These are phyloP conservation scores for Luzula sylvatica DNA, from an alignment of 176 grass and related monocot species.

Conservation along the genomic window DNA sequence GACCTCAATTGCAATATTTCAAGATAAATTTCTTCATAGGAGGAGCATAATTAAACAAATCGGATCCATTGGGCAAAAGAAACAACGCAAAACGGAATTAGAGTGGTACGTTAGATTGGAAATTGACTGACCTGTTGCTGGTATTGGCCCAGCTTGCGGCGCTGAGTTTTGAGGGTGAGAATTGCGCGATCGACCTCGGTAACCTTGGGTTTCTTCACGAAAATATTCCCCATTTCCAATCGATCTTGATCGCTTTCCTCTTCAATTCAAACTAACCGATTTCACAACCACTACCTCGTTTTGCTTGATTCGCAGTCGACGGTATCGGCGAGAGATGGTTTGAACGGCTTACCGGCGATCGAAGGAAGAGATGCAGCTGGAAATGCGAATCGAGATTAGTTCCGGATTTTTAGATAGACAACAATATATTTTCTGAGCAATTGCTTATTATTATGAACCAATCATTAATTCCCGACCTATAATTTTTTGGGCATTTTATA, in stretches of 20 bases:
- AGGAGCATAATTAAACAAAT: constrained; percentile 5
- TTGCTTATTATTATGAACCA: too few relatives aligned
- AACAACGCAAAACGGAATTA: neutral
- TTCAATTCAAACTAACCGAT: neutral
- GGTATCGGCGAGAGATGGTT: too few relatives aligned
- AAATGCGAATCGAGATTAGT: neutral
- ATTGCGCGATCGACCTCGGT: constrained; percentile 95
- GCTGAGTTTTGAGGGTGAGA: constrained; percentile 90
- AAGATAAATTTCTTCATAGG: neutral
- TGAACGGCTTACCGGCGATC: neutral
- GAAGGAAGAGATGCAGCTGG: constrained; percentile 8
- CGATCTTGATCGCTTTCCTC: neutral
- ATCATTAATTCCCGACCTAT: too few relatives aligned
- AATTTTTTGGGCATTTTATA: too few relatives aligned
- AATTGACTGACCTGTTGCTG: constrained; percentile 61
- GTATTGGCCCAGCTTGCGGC: constrained; percentile 84
- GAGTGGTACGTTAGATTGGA: neutral
- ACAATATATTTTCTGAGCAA: too few relatives aligned
- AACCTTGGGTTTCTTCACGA: constrained; percentile 98
- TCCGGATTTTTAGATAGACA: too few relatives aligned
- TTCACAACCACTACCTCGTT: neutral
- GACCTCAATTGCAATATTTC: constrained; percentile 10
- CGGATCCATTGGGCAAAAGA: neutral
- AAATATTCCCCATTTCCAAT: constrained; percentile 73
- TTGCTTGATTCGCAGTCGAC: too few relatives aligned